These are phyloP conservation scores for Thelephora aurantiotincta DNA, from an alignment of 768 basidiomycete species.

Conservation along the genomic window DNA sequence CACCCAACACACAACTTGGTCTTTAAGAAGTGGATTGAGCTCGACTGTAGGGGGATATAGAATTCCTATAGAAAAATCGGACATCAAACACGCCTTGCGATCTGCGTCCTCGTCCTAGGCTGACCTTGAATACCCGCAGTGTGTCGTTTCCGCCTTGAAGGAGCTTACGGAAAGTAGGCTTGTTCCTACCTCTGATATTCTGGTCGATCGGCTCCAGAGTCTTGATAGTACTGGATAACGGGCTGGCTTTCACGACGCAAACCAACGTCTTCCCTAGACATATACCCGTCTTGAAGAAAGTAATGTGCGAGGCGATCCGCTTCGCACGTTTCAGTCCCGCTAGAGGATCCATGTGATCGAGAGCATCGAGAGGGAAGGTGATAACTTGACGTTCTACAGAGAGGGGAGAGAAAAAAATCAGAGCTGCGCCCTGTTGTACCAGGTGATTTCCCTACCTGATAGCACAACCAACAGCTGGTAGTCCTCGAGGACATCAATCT, in stretches of 20 bases:
- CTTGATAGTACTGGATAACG: conserved; percentile 94
- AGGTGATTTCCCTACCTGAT: conserved; percentile 44
- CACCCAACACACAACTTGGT: conserved; percentile 96
- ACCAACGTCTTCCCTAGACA: conserved; percentile 87
- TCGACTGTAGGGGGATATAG: conserved; percentile 96
- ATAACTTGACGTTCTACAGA: conserved; percentile 81
- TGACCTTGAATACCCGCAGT: conserved; percentile 77
- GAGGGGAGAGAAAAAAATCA: neutral
- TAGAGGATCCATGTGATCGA: conserved; percentile 82
- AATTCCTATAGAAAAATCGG: conserved; percentile 54
- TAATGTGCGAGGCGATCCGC: conserved; percentile 88
- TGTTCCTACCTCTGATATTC: conserved; percentile 58
- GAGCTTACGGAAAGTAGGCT: conserved; percentile 90
- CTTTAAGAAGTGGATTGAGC: conserved; percentile 93
- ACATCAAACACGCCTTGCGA: neutral
- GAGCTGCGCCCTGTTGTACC: neutral
- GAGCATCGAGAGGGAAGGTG: conserved; percentile 87
- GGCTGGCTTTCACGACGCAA: conserved; percentile 93
- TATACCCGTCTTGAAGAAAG: conserved; percentile 94
- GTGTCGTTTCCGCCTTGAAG: conserved; percentile 93
- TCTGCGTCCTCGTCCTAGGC: conserved; percentile 6
- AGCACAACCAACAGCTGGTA: conserved; percentile 94
- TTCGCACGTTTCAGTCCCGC: conserved; percentile 89
- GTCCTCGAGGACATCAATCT: conserved; percentile 93
- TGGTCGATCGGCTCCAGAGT: conserved; percentile 93